Evolutionary conservation across 129 eudicot genomes (phyloP).

Genomic region (Calendula officinalis): DNA sequence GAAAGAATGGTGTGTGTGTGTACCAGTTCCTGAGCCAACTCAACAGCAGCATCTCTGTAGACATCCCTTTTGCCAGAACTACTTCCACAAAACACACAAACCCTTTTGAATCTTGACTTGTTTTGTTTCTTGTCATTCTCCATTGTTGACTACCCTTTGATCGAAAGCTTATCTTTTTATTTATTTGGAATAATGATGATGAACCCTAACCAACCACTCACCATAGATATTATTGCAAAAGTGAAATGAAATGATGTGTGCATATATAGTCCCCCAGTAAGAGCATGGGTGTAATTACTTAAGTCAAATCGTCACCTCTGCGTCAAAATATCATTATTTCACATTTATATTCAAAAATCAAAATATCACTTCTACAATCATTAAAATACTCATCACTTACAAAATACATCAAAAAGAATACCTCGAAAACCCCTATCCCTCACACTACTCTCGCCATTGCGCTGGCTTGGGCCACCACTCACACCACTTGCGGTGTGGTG

Average conservation of each 20-base stretch:
- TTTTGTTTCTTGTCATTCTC: constrained; percentile 32
- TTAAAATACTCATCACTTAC: too few species aligned
- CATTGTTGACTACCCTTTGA: constrained; percentile 11
- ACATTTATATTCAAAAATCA: too few species aligned
- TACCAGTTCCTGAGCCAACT: constrained; percentile 75
- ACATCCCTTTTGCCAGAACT: constrained; percentile 72
- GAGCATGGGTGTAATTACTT: too few species aligned
- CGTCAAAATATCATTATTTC: too few species aligned
- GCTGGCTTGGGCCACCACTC: too few species aligned
- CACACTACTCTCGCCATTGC: too few species aligned
- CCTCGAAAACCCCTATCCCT: too few species aligned
- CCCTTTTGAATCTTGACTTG: constrained; percentile 63
- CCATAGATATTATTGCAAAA: constrained; percentile 17
- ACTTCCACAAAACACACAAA: constrained; percentile 82
- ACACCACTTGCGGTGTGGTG: too few species aligned
- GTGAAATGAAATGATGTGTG: constrained; percentile 1
- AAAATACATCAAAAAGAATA: too few species aligned
- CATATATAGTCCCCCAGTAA: constrained; percentile 18
- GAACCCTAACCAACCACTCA: constrained; percentile 39
- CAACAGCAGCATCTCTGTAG: constrained; percentile 65
- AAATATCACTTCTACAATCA: too few species aligned
- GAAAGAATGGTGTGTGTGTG: neutral
- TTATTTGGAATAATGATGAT: constrained; percentile 9
- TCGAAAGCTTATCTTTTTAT: constrained; percentile 22
- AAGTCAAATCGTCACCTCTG: too few species aligned